Conservation (phyloP, 306 rosid species). For the Bauhinia variegata region DNA sequence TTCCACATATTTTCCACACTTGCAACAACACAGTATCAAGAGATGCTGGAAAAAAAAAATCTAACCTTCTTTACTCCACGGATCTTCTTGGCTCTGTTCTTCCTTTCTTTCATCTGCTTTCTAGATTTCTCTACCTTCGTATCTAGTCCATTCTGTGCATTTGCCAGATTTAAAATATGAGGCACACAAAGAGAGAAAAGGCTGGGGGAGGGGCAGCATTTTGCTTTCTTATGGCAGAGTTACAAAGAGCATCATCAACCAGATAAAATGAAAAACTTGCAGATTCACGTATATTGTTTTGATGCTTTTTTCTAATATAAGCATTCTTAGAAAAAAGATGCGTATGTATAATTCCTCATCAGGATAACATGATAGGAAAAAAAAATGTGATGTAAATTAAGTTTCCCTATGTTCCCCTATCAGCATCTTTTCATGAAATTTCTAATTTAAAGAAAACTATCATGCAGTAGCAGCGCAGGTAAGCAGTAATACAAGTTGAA, state of each 20-base stretch:
- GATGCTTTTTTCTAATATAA: background rate
- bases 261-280: background rate
- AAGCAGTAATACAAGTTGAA: background rate
- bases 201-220: too few relatives aligned
- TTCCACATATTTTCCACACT: too few relatives aligned
- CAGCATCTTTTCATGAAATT: background rate
- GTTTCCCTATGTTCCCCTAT: background rate
- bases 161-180: background rate
- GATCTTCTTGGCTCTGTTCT: slow-evolving; percentile 65
- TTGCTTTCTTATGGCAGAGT: too few relatives aligned
- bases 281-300: too few relatives aligned
- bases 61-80: slow-evolving; percentile 65
- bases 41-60: background rate
- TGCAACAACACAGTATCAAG: background rate
- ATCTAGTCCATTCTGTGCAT: slow-evolving; percentile 57
- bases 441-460: background rate
- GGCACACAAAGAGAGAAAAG: background rate
- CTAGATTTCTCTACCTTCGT: slow-evolving; percentile 61
- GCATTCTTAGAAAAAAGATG: background rate
- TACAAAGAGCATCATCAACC: background rate
- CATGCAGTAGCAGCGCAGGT: background rate
- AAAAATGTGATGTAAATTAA: background rate
- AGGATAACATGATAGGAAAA: background rate
- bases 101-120: slow-evolving; percentile 68
- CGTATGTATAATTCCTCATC: background rate